phyloP scores from a whole-genome alignment of 495 filamentous ascomycete genomes.

The Penicillium maclennaniae region DNA sequence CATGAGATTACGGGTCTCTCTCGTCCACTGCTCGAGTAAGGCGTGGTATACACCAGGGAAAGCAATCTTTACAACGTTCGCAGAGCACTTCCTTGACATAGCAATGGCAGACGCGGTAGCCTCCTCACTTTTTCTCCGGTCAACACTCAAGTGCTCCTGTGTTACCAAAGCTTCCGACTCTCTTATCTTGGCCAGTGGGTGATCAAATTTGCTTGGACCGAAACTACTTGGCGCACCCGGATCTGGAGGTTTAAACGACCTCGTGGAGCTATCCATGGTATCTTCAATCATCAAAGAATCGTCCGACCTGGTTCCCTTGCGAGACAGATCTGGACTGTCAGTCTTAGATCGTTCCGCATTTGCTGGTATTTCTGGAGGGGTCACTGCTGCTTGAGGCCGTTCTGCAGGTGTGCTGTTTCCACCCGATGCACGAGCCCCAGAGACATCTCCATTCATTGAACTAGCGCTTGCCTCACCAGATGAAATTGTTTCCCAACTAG shows the following conservation, averaged over 20 bases:
- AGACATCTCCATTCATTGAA: not conserved
- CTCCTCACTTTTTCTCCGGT: not conserved
- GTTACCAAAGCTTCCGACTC: slow-evolving; percentile 2
- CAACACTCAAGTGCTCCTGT: slow-evolving; percentile 3
- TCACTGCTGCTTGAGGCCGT: too few species aligned
- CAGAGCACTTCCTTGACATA: slow-evolving; percentile 3
- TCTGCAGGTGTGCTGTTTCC: not conserved
- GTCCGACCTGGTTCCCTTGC: not conserved
- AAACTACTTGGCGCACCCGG: slow-evolving; percentile 1
- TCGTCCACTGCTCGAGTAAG: slow-evolving; percentile 17
- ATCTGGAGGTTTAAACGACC: not conserved
- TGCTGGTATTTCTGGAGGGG: too few species aligned
- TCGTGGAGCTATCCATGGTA: not conserved
- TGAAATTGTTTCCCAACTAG: not conserved
- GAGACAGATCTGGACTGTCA: not conserved
- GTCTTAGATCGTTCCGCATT: not conserved
- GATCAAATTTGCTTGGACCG: not conserved
- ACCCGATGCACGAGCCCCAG: not conserved
- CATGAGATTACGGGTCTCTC: slow-evolving; percentile 3
- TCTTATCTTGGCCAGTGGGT: not conserved
- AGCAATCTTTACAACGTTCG: slow-evolving; percentile 17
- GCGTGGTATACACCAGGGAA: slow-evolving; percentile 24
- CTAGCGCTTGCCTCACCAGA: not conserved
- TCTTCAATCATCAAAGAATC: not conserved
- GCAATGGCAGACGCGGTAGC: not conserved